phyloP scores from a whole-genome alignment of 2,329 filamentous ascomycete species.

The Arachnomyces sp. region DNA sequence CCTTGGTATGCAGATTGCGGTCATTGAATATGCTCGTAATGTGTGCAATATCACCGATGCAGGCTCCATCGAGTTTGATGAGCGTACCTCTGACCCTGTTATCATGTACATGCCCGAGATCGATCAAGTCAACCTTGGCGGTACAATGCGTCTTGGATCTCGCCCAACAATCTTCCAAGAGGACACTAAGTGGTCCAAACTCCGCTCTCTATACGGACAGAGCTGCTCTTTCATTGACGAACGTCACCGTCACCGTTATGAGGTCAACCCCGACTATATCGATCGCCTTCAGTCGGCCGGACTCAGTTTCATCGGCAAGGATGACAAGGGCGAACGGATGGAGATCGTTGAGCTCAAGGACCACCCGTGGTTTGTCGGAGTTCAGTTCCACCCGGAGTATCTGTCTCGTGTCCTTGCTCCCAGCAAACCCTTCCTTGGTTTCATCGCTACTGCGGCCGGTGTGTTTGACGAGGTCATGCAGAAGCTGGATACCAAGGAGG shows the following conservation, averaged over 20 bases:
- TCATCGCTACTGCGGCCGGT: slow-evolving; percentile 70
- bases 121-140: slow-evolving; percentile 67
- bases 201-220: slow-evolving; percentile 66
- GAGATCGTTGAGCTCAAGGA: slow-evolving; percentile 76
- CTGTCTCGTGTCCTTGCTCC: slow-evolving; percentile 66
- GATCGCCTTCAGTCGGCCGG: slow-evolving; percentile 61
- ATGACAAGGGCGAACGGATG: slow-evolving; percentile 70
- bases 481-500: slow-evolving; percentile 8
- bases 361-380: slow-evolving; percentile 76
- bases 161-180: slow-evolving; percentile 68
- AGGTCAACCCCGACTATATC: slow-evolving; percentile 77
- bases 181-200: slow-evolving; percentile 67
- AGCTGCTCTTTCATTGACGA: slow-evolving; percentile 51
- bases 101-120: slow-evolving; percentile 93
- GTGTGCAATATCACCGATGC: slow-evolving; percentile 58
- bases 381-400: slow-evolving; percentile 88
- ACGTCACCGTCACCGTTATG: slow-evolving; percentile 82
- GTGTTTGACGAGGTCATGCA: slow-evolving; percentile 46
- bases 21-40: slow-evolving; percentile 79
- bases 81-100: slow-evolving; percentile 55
- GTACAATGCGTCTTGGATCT: slow-evolving; percentile 77
- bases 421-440: slow-evolving; percentile 71
- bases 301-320: slow-evolving; percentile 70
- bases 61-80: slow-evolving; percentile 50
- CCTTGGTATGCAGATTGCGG: slow-evolving; percentile 85